Percentiles rank a stretch among this genome's conserved stretches.
Evolutionary conservation across 1,139 yeast species (phyloP).

Genomic region (Lodderomyces jiufengensis): DNA sequence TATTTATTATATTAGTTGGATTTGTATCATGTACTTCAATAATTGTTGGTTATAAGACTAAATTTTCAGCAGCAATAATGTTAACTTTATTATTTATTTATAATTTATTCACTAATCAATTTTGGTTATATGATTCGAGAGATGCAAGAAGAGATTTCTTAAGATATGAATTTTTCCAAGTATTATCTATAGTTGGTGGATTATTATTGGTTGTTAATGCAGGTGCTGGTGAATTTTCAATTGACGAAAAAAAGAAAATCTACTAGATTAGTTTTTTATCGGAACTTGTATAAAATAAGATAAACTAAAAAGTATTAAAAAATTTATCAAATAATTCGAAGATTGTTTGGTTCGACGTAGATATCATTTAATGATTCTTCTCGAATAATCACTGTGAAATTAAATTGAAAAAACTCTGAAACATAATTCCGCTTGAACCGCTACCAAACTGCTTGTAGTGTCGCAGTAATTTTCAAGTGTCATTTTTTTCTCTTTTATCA

Average conservation of each 20-base stretch:
- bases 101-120: constrained; percentile 79
- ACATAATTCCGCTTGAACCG: too few species aligned
- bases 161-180: constrained; percentile 93
- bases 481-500: too few species aligned
- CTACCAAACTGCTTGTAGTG: too few species aligned
- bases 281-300: too few species aligned
- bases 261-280: constrained; percentile 41
- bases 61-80: constrained; percentile 78
- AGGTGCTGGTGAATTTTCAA: constrained; percentile 92
- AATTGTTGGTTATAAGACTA: constrained; percentile 90
- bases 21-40: constrained; percentile 72
- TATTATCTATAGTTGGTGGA: constrained; percentile 93
- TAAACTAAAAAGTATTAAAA: too few species aligned
- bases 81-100: constrained; percentile 71
- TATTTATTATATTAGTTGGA: constrained; percentile 68
- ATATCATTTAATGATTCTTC: too few species aligned
- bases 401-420: too few species aligned
- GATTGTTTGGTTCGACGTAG: too few species aligned
- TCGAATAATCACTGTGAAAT: too few species aligned
- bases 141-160: constrained; percentile 85
- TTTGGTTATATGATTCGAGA: constrained; percentile 72
- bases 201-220: constrained; percentile 85
- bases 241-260: constrained; percentile 95
- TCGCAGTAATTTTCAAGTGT: too few species aligned
- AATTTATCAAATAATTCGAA: too few species aligned